Percentiles rank a stretch among this genome's conserved stretches.
Conservation (phyloP, 495 filamentous ascomycete species). For the Sphaerosporella brunnea region DNA sequence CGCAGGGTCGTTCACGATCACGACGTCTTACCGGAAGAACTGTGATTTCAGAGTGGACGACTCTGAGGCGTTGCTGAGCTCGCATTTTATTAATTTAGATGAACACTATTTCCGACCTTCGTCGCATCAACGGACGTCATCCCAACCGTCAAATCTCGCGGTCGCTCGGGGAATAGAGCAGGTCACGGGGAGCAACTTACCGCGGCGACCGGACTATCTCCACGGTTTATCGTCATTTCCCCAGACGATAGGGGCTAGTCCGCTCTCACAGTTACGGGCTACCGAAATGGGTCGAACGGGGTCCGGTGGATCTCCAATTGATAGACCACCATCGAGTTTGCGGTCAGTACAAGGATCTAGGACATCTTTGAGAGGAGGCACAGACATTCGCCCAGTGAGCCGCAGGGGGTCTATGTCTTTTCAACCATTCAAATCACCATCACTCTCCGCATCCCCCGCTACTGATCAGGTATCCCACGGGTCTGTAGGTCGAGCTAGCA, state of each 20-base stretch:
- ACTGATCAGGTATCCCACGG: slow-evolving; percentile 45
- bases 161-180: slow-evolving; percentile 26
- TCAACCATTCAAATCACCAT: slow-evolving; percentile 77
- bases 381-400: not conserved
- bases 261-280: slow-evolving; percentile 66
- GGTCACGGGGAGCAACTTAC: slow-evolving; percentile 40
- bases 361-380: slow-evolving; percentile 33
- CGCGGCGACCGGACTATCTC: slow-evolving; percentile 41
- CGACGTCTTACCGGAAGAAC: slow-evolving; percentile 67
- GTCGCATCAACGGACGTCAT: slow-evolving; percentile 23
- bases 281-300: slow-evolving; percentile 33
- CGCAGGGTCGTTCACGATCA: slow-evolving; percentile 62
- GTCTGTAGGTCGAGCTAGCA: slow-evolving; percentile 31
- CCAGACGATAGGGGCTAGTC: slow-evolving; percentile 57
- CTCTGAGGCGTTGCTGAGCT: slow-evolving; percentile 75
- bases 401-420: slow-evolving; percentile 79
- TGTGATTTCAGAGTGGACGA: slow-evolving; percentile 85
- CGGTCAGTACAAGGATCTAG: slow-evolving; percentile 42
- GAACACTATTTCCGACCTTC: slow-evolving; percentile 73
- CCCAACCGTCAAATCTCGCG: slow-evolving; percentile 19
- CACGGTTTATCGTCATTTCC: slow-evolving; percentile 90
- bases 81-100: slow-evolving; percentile 85
- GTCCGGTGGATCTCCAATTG: slow-evolving; percentile 41
- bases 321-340: slow-evolving; percentile 41
- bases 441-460: slow-evolving; percentile 76